phyloP scores from a whole-genome alignment of 2,329 filamentous ascomycete species.

The Talaromyces sp. region DNA sequence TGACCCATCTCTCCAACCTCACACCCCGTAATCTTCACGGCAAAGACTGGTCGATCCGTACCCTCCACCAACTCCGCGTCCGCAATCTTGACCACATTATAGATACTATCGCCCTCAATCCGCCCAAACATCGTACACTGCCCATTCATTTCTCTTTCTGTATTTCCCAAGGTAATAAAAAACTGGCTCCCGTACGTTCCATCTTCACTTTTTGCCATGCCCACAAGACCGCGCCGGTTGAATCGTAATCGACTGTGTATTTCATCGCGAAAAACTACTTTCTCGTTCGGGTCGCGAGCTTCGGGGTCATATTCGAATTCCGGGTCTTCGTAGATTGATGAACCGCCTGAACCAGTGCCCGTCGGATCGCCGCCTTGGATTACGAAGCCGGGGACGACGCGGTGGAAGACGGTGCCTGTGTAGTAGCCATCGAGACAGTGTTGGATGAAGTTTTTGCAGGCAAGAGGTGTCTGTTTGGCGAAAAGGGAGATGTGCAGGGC shows the following conservation, averaged over 20 bases:
- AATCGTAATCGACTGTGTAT: conserved; percentile 90
- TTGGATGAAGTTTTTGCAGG: conserved; percentile 93
- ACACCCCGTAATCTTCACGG: conserved; percentile 63
- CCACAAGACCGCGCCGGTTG: conserved; percentile 82
- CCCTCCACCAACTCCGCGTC: conserved; percentile 78
- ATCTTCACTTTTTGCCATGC: conserved; percentile 77
- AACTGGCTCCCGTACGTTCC: conserved; percentile 94
- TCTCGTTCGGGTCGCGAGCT: conserved; percentile 45
- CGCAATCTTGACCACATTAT: conserved; percentile 90
- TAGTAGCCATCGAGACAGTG: conserved; percentile 95
- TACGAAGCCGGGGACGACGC: conserved; percentile 86
- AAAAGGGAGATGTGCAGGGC: conserved; percentile 91
- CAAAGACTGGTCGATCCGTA: conserved; percentile 79
- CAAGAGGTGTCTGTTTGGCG: conserved; percentile 86
- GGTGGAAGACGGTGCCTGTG: conserved; percentile 88
- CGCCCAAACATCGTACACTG: conserved; percentile 94
- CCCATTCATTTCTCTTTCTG: conserved; percentile 76
- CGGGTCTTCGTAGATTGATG: conserved; percentile 80
- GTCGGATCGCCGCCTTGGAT: conserved; percentile 93
- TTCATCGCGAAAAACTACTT: conserved; percentile 77
- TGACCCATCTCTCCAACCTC: conserved; percentile 47
- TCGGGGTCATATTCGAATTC: conserved; percentile 54
- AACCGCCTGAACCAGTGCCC: conserved; percentile 84
- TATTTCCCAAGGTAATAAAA: conserved; percentile 83
- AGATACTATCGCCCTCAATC: conserved; percentile 90